Base-by-base conservation (phyloP, 2,329 filamentous ascomycete species). In the Dactylellina drechsleri region DNA sequence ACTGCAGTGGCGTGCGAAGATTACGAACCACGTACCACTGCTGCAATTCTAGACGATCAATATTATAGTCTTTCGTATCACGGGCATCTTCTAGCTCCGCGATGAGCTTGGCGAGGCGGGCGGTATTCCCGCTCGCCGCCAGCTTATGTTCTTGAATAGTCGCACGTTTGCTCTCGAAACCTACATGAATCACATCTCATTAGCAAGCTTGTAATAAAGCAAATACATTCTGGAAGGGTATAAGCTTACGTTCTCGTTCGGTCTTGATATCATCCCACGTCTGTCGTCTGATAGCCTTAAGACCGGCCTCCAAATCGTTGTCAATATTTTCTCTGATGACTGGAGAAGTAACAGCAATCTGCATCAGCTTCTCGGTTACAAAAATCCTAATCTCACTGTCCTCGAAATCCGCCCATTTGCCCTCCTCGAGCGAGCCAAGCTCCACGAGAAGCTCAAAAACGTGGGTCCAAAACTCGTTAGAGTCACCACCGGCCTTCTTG, bases 21-120 rank as follows among this genome's bases (percentile, higher is more conserved):
- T 74, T 74, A 62, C 70, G 70, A 66, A 74, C 70, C 62, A 74
- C 70, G 43, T 74, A 74, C 70, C 70, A 74, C 70, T 74, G 70
- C 70, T 74, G 70, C 50, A 74, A 64, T 28, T 74, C 70, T 41
- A 74, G 64, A 18, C 70, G 62, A 64, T 74, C 70, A 58, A 74
- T 74, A 61, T 74, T 74, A 53, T 74, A 74, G 26, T 74, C 70
- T 50, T 74, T 74, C 16, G 70, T 67, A 41, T 74, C 70, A 15
- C 70, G 65, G 31, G 70, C 70, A 28, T 74, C 70, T 20, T 74
- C 70, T 13, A 74, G 70, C 70, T 74, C 70, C 28, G 62, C 70
- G 23, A 74, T 74, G 20, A 74, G 62, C 62, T 74, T 74, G 1
- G 62, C 70, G 8, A 74, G 31, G 31, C 70, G 70, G 12, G 70